These are phyloP conservation scores for Periglandula ipomoeae DNA, from an alignment of 2,329 filamentous ascomycete genomes.

Conservation along the genomic window DNA sequence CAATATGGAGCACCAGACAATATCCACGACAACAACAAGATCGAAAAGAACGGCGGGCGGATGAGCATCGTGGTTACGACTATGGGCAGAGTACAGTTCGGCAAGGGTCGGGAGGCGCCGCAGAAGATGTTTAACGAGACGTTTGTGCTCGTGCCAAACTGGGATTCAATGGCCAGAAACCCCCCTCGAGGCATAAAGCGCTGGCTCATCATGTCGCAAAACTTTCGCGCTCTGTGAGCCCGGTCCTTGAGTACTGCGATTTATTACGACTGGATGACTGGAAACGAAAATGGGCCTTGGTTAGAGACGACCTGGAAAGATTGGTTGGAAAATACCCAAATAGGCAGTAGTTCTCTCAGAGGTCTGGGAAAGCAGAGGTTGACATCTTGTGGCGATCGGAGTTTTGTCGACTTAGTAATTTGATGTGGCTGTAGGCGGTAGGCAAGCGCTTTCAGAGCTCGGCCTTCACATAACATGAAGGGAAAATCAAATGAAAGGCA, in stretches of 20 bases:
- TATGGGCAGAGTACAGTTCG: conserved; percentile 63
- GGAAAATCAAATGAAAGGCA: too few relatives aligned
- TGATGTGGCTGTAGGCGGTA: too few relatives aligned
- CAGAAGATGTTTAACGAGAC: conserved; percentile 69
- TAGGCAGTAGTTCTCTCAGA: too few relatives aligned
- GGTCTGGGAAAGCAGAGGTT: too few relatives aligned
- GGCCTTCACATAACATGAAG: too few relatives aligned
- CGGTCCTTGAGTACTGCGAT: neutral
- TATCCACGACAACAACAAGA: conserved; percentile 30
- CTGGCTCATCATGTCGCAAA: conserved; percentile 65
- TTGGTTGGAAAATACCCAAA: too few relatives aligned
- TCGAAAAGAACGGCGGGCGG: conserved; percentile 42
- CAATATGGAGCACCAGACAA: conserved; percentile 44
- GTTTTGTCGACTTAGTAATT: too few relatives aligned
- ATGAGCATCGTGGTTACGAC: conserved; percentile 67
- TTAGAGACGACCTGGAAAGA: too few relatives aligned
- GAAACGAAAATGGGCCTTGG: neutral
- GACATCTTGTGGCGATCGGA: too few relatives aligned
- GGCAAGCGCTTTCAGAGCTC: too few relatives aligned
- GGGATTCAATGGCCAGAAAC: conserved; percentile 46
- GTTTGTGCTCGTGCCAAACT: conserved; percentile 72
- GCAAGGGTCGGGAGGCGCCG: conserved; percentile 50
- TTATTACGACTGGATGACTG: conserved; percentile 5
- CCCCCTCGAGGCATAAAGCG: conserved; percentile 43
- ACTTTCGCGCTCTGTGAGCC: conserved; percentile 48